A percentile compares a stretch with the other conserved stretches of the same genome.
phyloP scores from a whole-genome alignment of 768 basidiomycete species.

The Mycena belliarum region DNA sequence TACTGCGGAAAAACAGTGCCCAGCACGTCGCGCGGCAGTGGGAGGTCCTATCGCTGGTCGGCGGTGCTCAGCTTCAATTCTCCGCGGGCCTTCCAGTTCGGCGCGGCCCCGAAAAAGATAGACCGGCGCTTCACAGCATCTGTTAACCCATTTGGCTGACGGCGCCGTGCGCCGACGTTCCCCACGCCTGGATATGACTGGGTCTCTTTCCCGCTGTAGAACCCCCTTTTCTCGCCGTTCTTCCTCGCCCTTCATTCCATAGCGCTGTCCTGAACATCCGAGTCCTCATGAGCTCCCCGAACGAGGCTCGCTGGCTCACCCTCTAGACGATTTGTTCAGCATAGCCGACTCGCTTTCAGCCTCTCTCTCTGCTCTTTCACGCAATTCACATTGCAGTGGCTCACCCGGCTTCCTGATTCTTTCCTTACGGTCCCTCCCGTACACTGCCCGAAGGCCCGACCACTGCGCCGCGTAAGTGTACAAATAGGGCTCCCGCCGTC shows the following conservation, averaged over 20 bases:
- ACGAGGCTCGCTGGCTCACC: neutral
- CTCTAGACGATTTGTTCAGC: neutral
- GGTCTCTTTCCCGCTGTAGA: neutral
- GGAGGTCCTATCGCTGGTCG: too few relatives aligned
- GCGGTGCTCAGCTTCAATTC: too few relatives aligned
- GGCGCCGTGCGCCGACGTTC: slow-evolving; percentile 3
- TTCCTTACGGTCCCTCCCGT: neutral
- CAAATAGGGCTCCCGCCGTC: neutral
- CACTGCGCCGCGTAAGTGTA: neutral
- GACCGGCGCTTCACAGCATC: slow-evolving; percentile 1
- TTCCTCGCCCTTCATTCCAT: neutral
- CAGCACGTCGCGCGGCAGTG: too few relatives aligned
- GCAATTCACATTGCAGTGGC: slow-evolving; percentile 11
- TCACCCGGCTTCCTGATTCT: neutral
- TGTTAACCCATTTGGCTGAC: slow-evolving; percentile 1
- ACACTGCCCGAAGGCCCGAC: neutral
- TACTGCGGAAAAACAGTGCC: too few relatives aligned
- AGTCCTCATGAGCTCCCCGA: neutral
- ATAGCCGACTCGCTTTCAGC: neutral
- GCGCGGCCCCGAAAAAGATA: neutral
- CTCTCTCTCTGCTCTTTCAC: neutral
- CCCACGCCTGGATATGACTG: slow-evolving; percentile 10
- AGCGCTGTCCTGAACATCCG: neutral
- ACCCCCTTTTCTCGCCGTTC: neutral
- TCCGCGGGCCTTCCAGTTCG: neutral